Evolutionary conservation across 2,329 filamentous ascomycete genomes (phyloP), one percentile per base, ranked within the genome.

Genomic region (Emericellopsis cladophorae): DNA sequence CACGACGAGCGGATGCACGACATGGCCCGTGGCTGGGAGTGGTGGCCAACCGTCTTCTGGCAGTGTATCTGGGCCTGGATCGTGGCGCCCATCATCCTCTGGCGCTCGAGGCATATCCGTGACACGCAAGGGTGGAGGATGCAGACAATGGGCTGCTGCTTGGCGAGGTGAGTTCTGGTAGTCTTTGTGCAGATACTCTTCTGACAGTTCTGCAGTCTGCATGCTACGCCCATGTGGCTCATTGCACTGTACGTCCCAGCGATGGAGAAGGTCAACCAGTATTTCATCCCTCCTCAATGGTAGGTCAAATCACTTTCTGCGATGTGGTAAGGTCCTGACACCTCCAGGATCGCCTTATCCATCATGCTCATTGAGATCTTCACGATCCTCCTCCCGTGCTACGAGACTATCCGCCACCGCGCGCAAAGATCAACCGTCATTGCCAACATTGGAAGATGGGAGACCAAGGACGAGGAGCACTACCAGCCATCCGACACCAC

Each of bases 101-200:
- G 72, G 68, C 67, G 72, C 48, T 70, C 78, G 31, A 68, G 77
- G 7, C 60, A 66, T 18, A 74, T 84, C 48, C 66, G 66, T 24
- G 79, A 84, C 51, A 78, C 76, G 7, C 75, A 81, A 49, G 73
- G 77, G 42, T 84, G 79, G 79, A 66, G 77, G 10, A 51, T 71
- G 6, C 79, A 82, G 53, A 83, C 78, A 26, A 72, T 76, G 33
- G 61, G 58, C 4, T 72, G 67, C 54, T 64, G 62, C 45, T 47
- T 70, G 38, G 60, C 66, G 29, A 63, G 61, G 66, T 70, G 51
- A 44, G 60, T 55, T 16, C 14, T 36, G 12, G 12, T 1, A 16
- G 16, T 32, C 16, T n/a, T 4, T 6, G 18, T 8, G 14, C n/a
- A 16, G 2, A 10, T 37, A 16, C 35, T 34, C n/a, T 7, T 12